Evolutionary conservation across 352 stramenopile species (phyloP), one percentile per base, ranked within the genome.

Genomic region (Phytopythium mirpurense): DNA sequence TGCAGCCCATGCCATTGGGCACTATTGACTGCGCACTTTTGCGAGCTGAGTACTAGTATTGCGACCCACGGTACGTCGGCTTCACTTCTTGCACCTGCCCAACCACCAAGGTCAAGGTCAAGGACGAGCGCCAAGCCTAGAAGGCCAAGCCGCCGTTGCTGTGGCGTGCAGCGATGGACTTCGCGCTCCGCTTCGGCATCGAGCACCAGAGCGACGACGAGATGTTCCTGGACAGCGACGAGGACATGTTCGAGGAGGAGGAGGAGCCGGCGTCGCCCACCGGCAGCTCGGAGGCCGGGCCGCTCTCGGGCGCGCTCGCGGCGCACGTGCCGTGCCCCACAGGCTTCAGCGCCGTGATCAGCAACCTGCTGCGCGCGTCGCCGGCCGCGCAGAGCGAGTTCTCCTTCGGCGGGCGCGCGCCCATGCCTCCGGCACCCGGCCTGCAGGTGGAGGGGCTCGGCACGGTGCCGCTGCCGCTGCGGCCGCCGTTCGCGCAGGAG

Each of bases 331-430:
- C 45, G 6, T 36, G 29, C 9, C 45, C 45, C 16, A 29, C 31
- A 7, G 45, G 45, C 31, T 52, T 52, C 45, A 27, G 15, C 24
- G 24, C 21, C 26, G 26, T 51, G 21, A 52, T 67, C 18, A 67
- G 46, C 40, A 60, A 57, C 15, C 26, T 67, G 26, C 24, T 67
- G 19, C 24, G 45, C n/a, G 15, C 21, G 1, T 51, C 56, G 4
- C 27, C 26, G 4, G 38, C 3, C 5, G 15, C 43, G 4, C 35
- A 60, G 12, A 27, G 43, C 4, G 50, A 63, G 23, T 67, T 47
- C 35, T 60, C 45, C 1, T 63, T 67, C n/a, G 60, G 56, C 0
- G 56, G 56, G 1, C 56, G 48, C 26, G 51, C 60, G 14, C 45
- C 27, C 19, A 32, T 70, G 27, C 55, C 55, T 10, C 23, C 21